Evolutionary conservation across 108 stramenopile genomes (phyloP).

Genomic region (Skeletonema grethae): DNA sequence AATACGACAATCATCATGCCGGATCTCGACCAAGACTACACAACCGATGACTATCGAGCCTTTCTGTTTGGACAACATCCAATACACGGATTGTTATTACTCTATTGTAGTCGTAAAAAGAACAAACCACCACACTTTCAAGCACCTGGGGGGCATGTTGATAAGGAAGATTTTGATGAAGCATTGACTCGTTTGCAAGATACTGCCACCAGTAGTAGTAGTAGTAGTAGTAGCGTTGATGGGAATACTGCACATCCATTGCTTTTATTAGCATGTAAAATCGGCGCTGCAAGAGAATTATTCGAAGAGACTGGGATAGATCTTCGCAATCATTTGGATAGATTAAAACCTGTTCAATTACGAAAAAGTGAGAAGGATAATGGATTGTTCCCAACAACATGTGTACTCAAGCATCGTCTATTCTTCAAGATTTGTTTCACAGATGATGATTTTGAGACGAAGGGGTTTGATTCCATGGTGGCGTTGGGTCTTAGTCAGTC

Average conservation of each 20-base stretch:
- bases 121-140: conserved; percentile 80
- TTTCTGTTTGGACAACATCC: conserved; percentile 71
- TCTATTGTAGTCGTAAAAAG: conserved; percentile 81
- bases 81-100: conserved; percentile 62
- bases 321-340: conserved; percentile 51
- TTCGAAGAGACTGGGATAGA: conserved; percentile 87
- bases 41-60: conserved; percentile 61
- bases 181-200: conserved; percentile 26
- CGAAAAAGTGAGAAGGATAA: conserved; percentile 18
- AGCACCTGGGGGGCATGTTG: conserved; percentile 82
- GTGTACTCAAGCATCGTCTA: conserved; percentile 57
- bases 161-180: conserved; percentile 64
- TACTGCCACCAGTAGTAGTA: neutral
- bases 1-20: neutral
- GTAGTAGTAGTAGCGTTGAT: neutral
- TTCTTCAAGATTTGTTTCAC: conserved; percentile 58
- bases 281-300: conserved; percentile 74
- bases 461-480: conserved; percentile 5
- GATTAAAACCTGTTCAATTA: conserved; percentile 52
- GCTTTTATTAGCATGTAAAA: conserved; percentile 58
- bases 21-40: conserved; percentile 12
- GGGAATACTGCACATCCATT: conserved; percentile 17
- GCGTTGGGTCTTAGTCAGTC: conserved; percentile 11
- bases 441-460: conserved; percentile 60
- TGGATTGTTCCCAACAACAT: conserved; percentile 54